These are phyloP conservation scores for Scenedesmus sp. DNA, from an alignment of 163 green algal genomes.

Conservation along the genomic window DNA sequence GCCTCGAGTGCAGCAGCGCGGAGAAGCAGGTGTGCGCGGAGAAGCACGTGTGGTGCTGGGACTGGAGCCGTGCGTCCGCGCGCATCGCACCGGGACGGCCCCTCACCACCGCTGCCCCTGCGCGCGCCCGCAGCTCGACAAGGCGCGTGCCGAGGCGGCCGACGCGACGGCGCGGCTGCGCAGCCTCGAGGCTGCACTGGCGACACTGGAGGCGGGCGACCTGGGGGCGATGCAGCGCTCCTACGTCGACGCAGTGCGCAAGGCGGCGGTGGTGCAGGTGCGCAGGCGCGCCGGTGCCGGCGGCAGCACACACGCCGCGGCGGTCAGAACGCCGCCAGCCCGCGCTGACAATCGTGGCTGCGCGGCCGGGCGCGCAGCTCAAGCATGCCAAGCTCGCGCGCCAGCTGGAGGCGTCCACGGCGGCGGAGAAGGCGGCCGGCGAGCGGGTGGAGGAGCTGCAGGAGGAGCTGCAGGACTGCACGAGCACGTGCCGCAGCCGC, in stretches of 20 bases:
- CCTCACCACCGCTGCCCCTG: too few relatives aligned
- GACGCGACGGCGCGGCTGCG: conserved; percentile 49
- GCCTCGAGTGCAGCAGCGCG: conserved; percentile 51
- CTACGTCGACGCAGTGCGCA: conserved; percentile 63
- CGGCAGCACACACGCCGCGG: too few relatives aligned
- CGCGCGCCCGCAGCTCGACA: conserved; percentile 53
- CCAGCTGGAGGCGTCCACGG: conserved; percentile 54
- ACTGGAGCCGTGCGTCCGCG: too few relatives aligned
- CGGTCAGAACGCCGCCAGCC: too few relatives aligned
- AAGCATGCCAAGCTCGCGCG: conserved; percentile 66
- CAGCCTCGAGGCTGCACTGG: conserved; percentile 53
- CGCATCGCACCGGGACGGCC: too few relatives aligned
- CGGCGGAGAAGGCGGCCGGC: conserved; percentile 55
- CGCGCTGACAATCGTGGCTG: too few relatives aligned
- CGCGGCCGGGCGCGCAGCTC: conserved; percentile 60
- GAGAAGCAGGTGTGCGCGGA: conserved; percentile 40
- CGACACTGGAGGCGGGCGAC: conserved; percentile 47
- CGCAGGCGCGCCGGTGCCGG: background rate
- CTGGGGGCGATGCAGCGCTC: conserved; percentile 53
- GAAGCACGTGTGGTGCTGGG: too few relatives aligned
- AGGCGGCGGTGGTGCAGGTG: conserved; percentile 67
- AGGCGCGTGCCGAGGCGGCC: conserved; percentile 51
- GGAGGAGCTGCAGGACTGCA: conserved; percentile 54
- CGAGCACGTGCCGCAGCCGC: conserved; percentile 51
- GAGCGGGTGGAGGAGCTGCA: conserved; percentile 58